phyloP scores from a whole-genome alignment of 2,329 filamentous ascomycete species.

The Plenodomus biglobosus region DNA sequence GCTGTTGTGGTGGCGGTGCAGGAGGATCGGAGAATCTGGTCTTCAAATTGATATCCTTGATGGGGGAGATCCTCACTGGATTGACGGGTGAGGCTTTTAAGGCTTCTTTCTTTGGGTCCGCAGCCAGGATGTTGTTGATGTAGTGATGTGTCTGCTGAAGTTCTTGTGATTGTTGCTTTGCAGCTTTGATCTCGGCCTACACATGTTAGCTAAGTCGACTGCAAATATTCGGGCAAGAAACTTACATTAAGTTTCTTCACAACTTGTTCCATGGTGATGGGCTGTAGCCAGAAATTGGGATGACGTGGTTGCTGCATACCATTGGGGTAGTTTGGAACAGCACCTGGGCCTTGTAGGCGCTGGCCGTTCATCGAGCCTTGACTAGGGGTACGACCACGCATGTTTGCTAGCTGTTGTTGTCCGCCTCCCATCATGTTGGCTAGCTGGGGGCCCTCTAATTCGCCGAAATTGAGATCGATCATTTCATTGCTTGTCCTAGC shows the following conservation, averaged over 20 bases:
- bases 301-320: conserved; percentile 70
- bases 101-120: conserved; percentile 62
- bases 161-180: conserved; percentile 84
- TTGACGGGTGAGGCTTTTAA: conserved; percentile 49
- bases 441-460: conserved; percentile 77
- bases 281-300: conserved; percentile 81
- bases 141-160: conserved; percentile 81
- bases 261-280: conserved; percentile 91
- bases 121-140: conserved; percentile 72
- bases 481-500: conserved; percentile 69
- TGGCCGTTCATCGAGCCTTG: conserved; percentile 63
- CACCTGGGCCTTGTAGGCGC: conserved; percentile 61
- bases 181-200: conserved; percentile 86
- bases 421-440: conserved; percentile 66
- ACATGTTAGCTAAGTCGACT: conserved; percentile 14
- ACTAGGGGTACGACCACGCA: conserved; percentile 64
- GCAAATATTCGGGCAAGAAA: conserved; percentile 19
- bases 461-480: conserved; percentile 87
- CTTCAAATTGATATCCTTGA: conserved; percentile 67
- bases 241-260: conserved; percentile 82
- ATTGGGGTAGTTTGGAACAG: conserved; percentile 58
- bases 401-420: conserved; percentile 64
- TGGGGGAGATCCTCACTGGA: conserved; percentile 48
- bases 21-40: conserved; percentile 89
- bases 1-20: conserved; percentile 89